Percentiles rank a stretch among this genome's conserved stretches.
Conservation (phyloP, 768 basidiomycete species). For the Naganishia friedmannii region DNA sequence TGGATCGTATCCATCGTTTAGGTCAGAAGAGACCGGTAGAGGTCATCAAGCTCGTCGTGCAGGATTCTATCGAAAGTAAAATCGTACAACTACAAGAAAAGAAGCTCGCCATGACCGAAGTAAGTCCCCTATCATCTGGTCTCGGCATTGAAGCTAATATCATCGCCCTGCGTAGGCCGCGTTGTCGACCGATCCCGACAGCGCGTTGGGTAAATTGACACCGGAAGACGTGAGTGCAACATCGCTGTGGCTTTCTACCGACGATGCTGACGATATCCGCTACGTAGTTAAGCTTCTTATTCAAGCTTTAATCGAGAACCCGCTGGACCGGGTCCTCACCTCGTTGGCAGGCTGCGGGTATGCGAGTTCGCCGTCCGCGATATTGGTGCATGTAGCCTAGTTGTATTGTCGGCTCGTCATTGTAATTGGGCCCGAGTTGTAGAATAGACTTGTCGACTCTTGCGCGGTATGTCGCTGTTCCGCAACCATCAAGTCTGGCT, state of each 20-base stretch:
- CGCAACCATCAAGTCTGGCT: background rate
- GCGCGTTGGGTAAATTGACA: slow-evolving; percentile 91
- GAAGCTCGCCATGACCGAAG: slow-evolving; percentile 88
- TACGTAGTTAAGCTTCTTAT: slow-evolving; percentile 19
- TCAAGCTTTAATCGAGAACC: background rate
- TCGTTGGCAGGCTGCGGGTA: background rate
- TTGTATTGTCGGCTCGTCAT: background rate
- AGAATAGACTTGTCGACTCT: background rate
- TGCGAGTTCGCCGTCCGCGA: background rate
- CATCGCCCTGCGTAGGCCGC: slow-evolving; percentile 32
- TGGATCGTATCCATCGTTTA: slow-evolving; percentile 93
- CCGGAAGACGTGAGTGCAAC: slow-evolving; percentile 58
- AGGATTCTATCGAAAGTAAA: slow-evolving; percentile 93
- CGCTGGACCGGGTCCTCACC: background rate
- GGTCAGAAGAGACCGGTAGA: slow-evolving; percentile 92
- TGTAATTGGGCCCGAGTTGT: background rate
- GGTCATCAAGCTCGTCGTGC: slow-evolving; percentile 88
- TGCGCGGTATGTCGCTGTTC: background rate
- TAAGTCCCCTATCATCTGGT: slow-evolving; percentile 19
- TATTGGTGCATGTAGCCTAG: background rate
- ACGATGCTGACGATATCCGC: background rate
- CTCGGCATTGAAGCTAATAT: background rate
- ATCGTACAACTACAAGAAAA: slow-evolving; percentile 98
- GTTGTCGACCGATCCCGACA: slow-evolving; percentile 46
- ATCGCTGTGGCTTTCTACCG: background rate